Conservation (phyloP, 2,329 filamentous ascomycete genomes). For the Chaetomiaceae sp. region DNA sequence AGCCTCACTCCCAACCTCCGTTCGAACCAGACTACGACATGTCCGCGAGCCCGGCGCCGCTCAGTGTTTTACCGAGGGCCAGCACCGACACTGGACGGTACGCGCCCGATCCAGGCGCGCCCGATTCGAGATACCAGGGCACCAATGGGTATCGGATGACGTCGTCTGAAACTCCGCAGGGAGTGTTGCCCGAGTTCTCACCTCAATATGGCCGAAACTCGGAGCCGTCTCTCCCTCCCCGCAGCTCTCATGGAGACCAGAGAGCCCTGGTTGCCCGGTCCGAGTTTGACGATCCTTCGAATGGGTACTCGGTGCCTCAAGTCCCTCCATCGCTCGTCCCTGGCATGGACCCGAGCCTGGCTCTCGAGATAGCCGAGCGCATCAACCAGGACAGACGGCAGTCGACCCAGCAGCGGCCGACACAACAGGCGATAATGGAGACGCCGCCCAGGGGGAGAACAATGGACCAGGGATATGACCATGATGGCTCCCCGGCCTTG, state of each 20-base stretch:
- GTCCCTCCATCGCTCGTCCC: slow-evolving; percentile 55
- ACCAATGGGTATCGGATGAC: slow-evolving; percentile 26
- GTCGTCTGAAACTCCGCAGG: slow-evolving; percentile 12
- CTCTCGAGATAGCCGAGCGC: slow-evolving; percentile 52
- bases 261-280: slow-evolving; percentile 29
- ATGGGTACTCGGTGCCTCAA: slow-evolving; percentile 38
- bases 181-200: slow-evolving; percentile 23
- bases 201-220: slow-evolving; percentile 18
- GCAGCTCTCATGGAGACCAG: slow-evolving; percentile 26
- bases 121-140: slow-evolving; percentile 22
- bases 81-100: slow-evolving; percentile 24
- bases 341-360: slow-evolving; percentile 51
- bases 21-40: slow-evolving; percentile 34
- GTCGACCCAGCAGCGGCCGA: slow-evolving; percentile 38
- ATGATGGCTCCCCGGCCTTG: slow-evolving; percentile 26
- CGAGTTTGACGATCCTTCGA: slow-evolving; percentile 33
- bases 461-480: slow-evolving; percentile 28
- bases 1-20: slow-evolving; percentile 13
- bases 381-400: slow-evolving; percentile 48
- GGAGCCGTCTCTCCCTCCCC: slow-evolving; percentile 22
- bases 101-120: neutral
- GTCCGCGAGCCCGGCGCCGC: slow-evolving; percentile 38
- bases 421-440: slow-evolving; percentile 33
- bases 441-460: slow-evolving; percentile 39
- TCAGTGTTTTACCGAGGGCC: slow-evolving; percentile 36